A percentile compares a stretch with the other conserved stretches of the same genome.
Conservation (phyloP, 2,329 filamentous ascomycete species). For the Gnomoniopsis sp. region DNA sequence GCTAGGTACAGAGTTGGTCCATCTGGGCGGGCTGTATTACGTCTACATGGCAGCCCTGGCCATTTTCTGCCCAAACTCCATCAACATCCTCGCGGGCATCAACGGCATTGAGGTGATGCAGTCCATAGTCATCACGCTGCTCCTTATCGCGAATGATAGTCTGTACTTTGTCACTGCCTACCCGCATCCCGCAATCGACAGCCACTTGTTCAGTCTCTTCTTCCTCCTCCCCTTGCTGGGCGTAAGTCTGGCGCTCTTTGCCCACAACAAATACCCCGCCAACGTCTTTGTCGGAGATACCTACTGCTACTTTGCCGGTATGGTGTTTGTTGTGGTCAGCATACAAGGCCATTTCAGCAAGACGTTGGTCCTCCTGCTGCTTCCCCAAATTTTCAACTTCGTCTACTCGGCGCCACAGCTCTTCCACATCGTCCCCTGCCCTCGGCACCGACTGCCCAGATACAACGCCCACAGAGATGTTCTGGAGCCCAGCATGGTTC, state of each 20-base stretch:
- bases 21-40: conserved; percentile 85
- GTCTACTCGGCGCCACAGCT: conserved; percentile 89
- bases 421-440: conserved; percentile 86
- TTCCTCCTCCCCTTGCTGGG: conserved; percentile 91
- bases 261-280: conserved; percentile 94
- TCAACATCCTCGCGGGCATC: conserved; percentile 99
- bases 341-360: conserved; percentile 98
- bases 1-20: conserved; percentile 71
- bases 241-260: conserved; percentile 80
- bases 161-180: conserved; percentile 82
- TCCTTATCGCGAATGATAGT: conserved; percentile 82
- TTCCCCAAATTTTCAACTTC: conserved; percentile 97
- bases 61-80: conserved; percentile 97
- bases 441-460: conserved; percentile 82
- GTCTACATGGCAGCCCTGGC: conserved; percentile 93
- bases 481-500: conserved; percentile 80
- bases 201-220: conserved; percentile 93
- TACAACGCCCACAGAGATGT: conserved; percentile 85
- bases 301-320: conserved; percentile 99
- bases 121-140: conserved; percentile 81
- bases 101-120: conserved; percentile 97
- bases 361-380: conserved; percentile 83
- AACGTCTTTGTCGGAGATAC: conserved; percentile 96
- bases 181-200: conserved; percentile 91
- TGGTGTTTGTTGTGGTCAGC: conserved; percentile 96